Evolutionary conservation across 2,329 filamentous ascomycete genomes (phyloP).

Genomic region (Talaromyces sp.): DNA sequence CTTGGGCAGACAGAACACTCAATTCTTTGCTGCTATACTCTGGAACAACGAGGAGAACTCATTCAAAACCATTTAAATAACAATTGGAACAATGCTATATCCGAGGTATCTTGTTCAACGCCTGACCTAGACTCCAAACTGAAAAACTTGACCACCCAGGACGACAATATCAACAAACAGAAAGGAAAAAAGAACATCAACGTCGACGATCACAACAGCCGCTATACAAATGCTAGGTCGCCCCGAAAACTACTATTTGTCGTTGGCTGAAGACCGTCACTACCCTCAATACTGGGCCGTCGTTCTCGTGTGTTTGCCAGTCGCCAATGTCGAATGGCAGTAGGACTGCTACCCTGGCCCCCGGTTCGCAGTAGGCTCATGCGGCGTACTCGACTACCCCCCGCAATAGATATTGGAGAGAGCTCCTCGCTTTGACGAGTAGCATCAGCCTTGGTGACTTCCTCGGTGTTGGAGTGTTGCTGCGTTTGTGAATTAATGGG

Average conservation of each 20-base stretch:
- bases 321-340: constrained; percentile 16
- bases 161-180: neutral
- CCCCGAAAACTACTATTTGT: constrained; percentile 24
- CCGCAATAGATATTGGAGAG: neutral
- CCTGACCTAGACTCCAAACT: neutral
- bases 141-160: neutral
- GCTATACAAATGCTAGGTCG: constrained; percentile 28
- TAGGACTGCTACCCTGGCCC: constrained; percentile 18
- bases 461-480: constrained; percentile 11
- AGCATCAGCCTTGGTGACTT: neutral
- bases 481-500: constrained; percentile 17
- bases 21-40: neutral
- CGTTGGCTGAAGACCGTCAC: constrained; percentile 17
- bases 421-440: neutral
- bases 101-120: constrained; percentile 12
- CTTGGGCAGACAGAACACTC: neutral
- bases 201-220: neutral
- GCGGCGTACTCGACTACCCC: constrained; percentile 16
- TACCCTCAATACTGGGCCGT: constrained; percentile 19
- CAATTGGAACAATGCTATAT: neutral
- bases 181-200: neutral
- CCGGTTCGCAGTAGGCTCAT: constrained; percentile 21
- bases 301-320: constrained; percentile 18
- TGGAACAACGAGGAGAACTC: neutral
- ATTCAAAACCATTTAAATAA: neutral